Conservation (phyloP, 495 filamentous ascomycete species). For the Talaromyces liani region DNA sequence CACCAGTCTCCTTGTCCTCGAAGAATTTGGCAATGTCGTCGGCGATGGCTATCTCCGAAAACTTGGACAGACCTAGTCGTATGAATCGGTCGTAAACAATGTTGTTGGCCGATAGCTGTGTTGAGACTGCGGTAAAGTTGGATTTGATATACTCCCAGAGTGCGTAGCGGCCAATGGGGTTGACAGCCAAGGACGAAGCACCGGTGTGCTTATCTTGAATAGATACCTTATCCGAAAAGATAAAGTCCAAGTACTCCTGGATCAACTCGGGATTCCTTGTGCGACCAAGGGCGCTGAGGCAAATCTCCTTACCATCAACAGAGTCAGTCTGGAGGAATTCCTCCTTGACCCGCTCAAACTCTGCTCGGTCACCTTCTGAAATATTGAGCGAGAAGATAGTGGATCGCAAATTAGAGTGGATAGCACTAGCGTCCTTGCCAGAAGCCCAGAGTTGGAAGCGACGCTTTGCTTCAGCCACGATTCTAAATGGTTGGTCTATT, state of each 20-base stretch:
- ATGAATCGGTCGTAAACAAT: constrained; percentile 85
- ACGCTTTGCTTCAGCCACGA: constrained; percentile 59
- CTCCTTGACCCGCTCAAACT: constrained; percentile 68
- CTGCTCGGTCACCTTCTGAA: constrained; percentile 53
- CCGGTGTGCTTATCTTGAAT: constrained; percentile 82
- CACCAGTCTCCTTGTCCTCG: constrained; percentile 67
- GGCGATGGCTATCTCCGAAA: constrained; percentile 59
- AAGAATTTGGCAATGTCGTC: constrained; percentile 82
- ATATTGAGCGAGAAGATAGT: constrained; percentile 77
- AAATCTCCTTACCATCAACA: constrained; percentile 84
- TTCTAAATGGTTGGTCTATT: constrained; percentile 34
- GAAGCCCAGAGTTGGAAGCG: constrained; percentile 69
- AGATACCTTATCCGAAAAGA: constrained; percentile 70
- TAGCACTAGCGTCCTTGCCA: constrained; percentile 54
- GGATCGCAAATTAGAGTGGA: constrained; percentile 72
- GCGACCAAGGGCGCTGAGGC: constrained; percentile 67
- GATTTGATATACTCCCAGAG: constrained; percentile 80
- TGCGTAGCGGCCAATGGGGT: constrained; percentile 57
- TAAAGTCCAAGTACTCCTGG: constrained; percentile 63
- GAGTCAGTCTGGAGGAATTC: constrained; percentile 76
- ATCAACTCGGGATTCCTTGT: constrained; percentile 62
- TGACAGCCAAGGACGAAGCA: constrained; percentile 60
- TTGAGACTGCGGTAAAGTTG: constrained; percentile 63
- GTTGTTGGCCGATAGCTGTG: constrained; percentile 67
- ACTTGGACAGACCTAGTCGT: constrained; percentile 66